Base-by-base conservation (phyloP, 495 filamentous ascomycete genomes). In the Penicillium goetzii region DNA sequence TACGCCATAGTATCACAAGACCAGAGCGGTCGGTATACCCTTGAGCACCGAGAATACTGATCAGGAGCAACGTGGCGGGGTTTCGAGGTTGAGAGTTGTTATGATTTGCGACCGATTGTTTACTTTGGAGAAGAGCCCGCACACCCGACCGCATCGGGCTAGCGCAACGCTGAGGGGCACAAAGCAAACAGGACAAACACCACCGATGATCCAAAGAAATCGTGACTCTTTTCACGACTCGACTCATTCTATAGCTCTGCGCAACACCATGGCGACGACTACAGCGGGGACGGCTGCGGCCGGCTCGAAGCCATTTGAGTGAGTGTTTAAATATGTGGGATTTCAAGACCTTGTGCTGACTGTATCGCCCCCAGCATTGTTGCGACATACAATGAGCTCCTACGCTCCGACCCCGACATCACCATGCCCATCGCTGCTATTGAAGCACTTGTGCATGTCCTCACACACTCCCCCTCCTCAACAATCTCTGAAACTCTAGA, bases 351-450 rank as follows among this genome's bases (percentile, higher is more conserved):
- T n/a, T 26, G 30, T 49, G 56, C 73, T 75, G 33, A 76, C 58
- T 23, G 51, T 55, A 12, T 11, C 55, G 21, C 14, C n/a, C n/a
- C 30, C 65, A 84, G 81, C 70, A 84, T 89, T 63, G 83, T 87
- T 70, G 72, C 78, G 49, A 84, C 83, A 45, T 89, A 89, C 80
- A 81, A 82, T 77, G 69, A 79, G 55, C 77, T 89, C 58, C 84
- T 88, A 56, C 71, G 70, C 67, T 79, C 80, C 50, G 92, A 97
- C 76, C 86, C 89, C 15, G 90, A 95, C 30, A 85, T 97, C 43
- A 96, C 93, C 28, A 97, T 96, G 91, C 92, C 94, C 53, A 89
- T 99, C 55, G 95, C 94, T 2, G 93, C 95, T 57, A 97, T 99
- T 74, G 93, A 97, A 78, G 87, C 95, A 38, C 85, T 97, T 52